A percentile compares a stretch with the other conserved stretches of the same genome.
Conservation (phyloP, 2,329 filamentous ascomycete species). For the Dichotomopilus funicola region DNA sequence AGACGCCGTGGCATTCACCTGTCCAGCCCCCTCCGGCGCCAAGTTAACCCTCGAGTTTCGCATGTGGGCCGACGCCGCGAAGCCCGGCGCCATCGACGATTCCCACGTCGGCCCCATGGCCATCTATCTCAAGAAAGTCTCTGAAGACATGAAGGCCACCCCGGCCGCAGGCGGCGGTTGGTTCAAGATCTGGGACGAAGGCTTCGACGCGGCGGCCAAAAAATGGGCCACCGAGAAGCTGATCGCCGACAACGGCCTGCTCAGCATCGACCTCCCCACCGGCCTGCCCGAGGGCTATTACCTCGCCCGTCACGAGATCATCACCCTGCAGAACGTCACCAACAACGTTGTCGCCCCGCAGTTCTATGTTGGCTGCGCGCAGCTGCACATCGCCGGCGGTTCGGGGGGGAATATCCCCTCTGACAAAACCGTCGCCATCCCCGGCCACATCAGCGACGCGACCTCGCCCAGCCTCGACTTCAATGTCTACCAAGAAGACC, state of each 20-base stretch:
- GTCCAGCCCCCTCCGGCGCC: slow-evolving; percentile 44
- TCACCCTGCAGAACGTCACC: slow-evolving; percentile 58
- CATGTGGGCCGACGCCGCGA: slow-evolving; percentile 48
- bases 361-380: slow-evolving; percentile 67
- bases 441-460: slow-evolving; percentile 51
- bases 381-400: slow-evolving; percentile 54
- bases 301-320: slow-evolving; percentile 62
- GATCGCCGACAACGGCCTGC: slow-evolving; percentile 55
- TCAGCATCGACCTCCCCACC: slow-evolving; percentile 56
- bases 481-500: slow-evolving; percentile 52
- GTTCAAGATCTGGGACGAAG: slow-evolving; percentile 71
- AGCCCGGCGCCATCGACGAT: slow-evolving; percentile 29
- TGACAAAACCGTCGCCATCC: slow-evolving; percentile 53
- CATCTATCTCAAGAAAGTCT: slow-evolving; percentile 66
- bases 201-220: slow-evolving; percentile 48
- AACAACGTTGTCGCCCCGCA: slow-evolving; percentile 52
- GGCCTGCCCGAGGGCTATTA: slow-evolving; percentile 61
- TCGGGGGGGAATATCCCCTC: slow-evolving; percentile 38
- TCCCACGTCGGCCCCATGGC: slow-evolving; percentile 47
- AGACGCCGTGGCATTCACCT: slow-evolving; percentile 41
- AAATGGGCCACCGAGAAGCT: slow-evolving; percentile 68
- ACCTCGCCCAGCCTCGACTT: slow-evolving; percentile 52
- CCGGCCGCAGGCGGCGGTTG: slow-evolving; percentile 59
- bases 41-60: slow-evolving; percentile 63
- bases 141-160: slow-evolving; percentile 42